Base-by-base conservation (phyloP, 352 stramenopile genomes). In the Plasmopara halstedii region DNA sequence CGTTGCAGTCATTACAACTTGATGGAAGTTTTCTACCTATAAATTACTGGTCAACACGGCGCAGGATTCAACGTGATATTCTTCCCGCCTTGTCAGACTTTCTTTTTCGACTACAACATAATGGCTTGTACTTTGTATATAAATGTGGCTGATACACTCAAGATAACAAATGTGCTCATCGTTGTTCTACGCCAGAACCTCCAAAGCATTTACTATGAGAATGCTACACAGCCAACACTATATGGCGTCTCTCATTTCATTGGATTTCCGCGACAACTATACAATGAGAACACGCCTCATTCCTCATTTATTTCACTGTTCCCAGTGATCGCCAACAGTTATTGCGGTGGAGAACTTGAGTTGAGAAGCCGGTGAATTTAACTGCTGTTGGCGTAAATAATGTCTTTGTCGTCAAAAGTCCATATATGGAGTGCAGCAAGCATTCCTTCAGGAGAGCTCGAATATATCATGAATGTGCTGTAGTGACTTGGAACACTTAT, bases 81-180 rank as follows among this genome's bases (percentile, higher is more conserved):
- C 10, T 53, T 4, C 38, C 46, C 0, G 18, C 42, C 19, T 38
- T 11, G 11, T 4, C 31, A 2, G 25, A 54, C 21, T 47, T 54
- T 10, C 14, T 47, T 0, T 54, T 43, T 18, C 46, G 38, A 0
- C 38, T 54, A n/a, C 6, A 48, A 17, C 29, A 54, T 18, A 48
- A 53, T 17, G 38, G 21, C 1, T 42, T 20, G 26, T 15, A 15
- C 26, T 42, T 54, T 22, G 6, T 37, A 4, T 47, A 42, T 15
- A 54, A 54, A 11, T 47, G 43, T 15, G 2, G 31, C 0, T 47
- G 38, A 31, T 31, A 31, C 11, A 41, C 36, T 17, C 4, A 10
- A 2, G 20, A 47, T 13, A 40, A 15, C 14, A 10, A 19, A 2
- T 53, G 45, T 46, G 25, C 41, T 31, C 22, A 46, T 15, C 27